Evolutionary conservation across 1,284 basidiomycete species (phyloP).

Genomic region (Cryptococcus amylolentus): DNA sequence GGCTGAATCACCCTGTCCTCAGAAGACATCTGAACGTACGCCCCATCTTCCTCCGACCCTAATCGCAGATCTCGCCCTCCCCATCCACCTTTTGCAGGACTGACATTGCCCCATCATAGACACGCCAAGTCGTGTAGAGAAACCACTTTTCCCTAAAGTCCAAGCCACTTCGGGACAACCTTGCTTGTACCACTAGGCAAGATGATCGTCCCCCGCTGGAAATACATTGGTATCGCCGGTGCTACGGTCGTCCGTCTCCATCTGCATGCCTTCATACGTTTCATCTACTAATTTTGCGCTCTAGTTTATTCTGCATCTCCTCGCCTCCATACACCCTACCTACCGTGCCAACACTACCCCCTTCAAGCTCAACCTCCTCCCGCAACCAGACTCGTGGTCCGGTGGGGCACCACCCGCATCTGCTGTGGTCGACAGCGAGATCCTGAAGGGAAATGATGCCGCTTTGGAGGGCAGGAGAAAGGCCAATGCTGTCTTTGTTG

Average conservation of each 20-base stretch:
- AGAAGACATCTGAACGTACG: too few relatives aligned
- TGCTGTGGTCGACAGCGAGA: constrained; percentile 24
- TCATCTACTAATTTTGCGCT: neutral
- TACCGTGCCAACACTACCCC: constrained; percentile 41
- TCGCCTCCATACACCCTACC: constrained; percentile 43
- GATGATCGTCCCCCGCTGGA: constrained; percentile 44
- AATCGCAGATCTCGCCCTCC: too few relatives aligned
- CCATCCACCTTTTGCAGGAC: too few relatives aligned
- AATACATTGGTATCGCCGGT: constrained; percentile 38
- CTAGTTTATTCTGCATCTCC: constrained; percentile 40
- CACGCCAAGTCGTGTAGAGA: too few relatives aligned
- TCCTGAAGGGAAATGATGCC: constrained; percentile 22
- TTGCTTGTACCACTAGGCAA: too few relatives aligned
- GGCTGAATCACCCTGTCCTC: too few relatives aligned
- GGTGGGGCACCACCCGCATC: constrained; percentile 13
- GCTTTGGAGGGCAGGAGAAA: constrained; percentile 48
- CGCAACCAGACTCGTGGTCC: constrained; percentile 9
- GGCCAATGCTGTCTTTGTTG: constrained; percentile 81
- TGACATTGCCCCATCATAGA: too few relatives aligned
- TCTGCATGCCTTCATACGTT: neutral
- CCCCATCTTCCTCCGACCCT: too few relatives aligned
- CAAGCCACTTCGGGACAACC: too few relatives aligned
- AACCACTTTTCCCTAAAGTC: too few relatives aligned
- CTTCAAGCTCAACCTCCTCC: constrained; percentile 15
- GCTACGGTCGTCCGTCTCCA: constrained; percentile 33